These are phyloP conservation scores for Stephanodiscus minutulus DNA, from an alignment of 108 stramenopile species.

Conservation along the genomic window DNA sequence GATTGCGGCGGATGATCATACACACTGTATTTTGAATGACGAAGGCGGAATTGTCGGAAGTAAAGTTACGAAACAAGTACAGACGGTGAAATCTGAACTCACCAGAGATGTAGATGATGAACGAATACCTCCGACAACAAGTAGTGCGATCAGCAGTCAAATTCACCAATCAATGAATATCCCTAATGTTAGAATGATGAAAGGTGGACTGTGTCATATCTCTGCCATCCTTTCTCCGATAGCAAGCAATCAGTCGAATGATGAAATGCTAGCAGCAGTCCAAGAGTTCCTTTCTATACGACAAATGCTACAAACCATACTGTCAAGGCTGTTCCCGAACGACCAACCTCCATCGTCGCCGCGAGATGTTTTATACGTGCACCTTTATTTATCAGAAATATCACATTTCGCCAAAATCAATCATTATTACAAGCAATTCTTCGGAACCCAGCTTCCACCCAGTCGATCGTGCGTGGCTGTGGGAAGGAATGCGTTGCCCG, in stretches of 20 bases:
- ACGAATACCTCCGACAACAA: not conserved
- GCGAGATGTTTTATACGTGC: slow-evolving; percentile 88
- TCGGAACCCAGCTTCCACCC: slow-evolving; percentile 75
- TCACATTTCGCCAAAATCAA: slow-evolving; percentile 90
- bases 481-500: slow-evolving; percentile 65
- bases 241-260: slow-evolving; percentile 35
- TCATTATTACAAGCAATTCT: slow-evolving; percentile 81
- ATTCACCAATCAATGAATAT: slow-evolving; percentile 17
- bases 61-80: slow-evolving; percentile 14
- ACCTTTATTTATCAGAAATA: slow-evolving; percentile 92
- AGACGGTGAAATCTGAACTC: slow-evolving; percentile 3
- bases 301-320: slow-evolving; percentile 40
- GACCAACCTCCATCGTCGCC: slow-evolving; percentile 47
- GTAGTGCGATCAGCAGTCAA: not conserved
- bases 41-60: not conserved
- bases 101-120: not conserved
- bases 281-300: slow-evolving; percentile 54
- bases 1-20: slow-evolving; percentile 19
- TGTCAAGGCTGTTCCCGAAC: slow-evolving; percentile 14
- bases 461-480: slow-evolving; percentile 85
- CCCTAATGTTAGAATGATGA: slow-evolving; percentile 56
- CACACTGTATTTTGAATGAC: not conserved
- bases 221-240: slow-evolving; percentile 70
- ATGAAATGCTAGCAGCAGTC: slow-evolving; percentile 69
- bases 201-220: slow-evolving; percentile 73